These are phyloP conservation scores for Cephaloascus albidus DNA, from an alignment of 805 yeast genomes.

Conservation along the genomic window DNA sequence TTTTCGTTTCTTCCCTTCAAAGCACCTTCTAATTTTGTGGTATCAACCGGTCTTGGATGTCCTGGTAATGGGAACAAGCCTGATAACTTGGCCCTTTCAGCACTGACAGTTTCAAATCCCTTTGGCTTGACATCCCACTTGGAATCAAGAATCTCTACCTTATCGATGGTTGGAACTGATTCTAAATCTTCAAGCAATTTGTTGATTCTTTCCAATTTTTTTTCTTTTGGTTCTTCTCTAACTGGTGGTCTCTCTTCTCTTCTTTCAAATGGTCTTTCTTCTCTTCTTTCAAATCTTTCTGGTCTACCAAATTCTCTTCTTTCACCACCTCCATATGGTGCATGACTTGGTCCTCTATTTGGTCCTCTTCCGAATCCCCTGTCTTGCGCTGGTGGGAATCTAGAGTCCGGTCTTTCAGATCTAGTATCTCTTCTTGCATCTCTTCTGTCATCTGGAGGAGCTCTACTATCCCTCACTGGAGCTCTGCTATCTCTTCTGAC, in stretches of 20 bases:
- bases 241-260: slow-evolving; percentile 3
- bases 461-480: slow-evolving; percentile 3
- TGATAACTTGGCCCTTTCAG: slow-evolving; percentile 68
- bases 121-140: slow-evolving; percentile 67
- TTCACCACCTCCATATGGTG: slow-evolving; percentile 2
- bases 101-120: slow-evolving; percentile 66
- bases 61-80: slow-evolving; percentile 78
- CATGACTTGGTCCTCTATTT: slow-evolving; percentile 3
- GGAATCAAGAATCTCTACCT: slow-evolving; percentile 39
- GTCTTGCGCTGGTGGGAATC: slow-evolving; percentile 3
- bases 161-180: slow-evolving; percentile 36
- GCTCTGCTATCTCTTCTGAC: slow-evolving; percentile 1
- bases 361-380: slow-evolving; percentile 1
- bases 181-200: slow-evolving; percentile 21
- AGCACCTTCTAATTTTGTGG: slow-evolving; percentile 29
- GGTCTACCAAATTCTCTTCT: slow-evolving; percentile 1
- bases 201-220: slow-evolving; percentile 13
- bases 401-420: slow-evolving; percentile 2
- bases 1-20: slow-evolving; percentile 21
- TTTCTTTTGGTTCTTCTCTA: slow-evolving; percentile 9
- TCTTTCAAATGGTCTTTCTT: slow-evolving; percentile 1
- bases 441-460: slow-evolving; percentile 4
- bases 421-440: slow-evolving; percentile 2
- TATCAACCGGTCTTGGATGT: slow-evolving; percentile 34
- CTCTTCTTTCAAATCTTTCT: slow-evolving; percentile 1